Evolutionary conservation across 2,329 filamentous ascomycete species (phyloP).

Genomic region (Xylaria digitata): DNA sequence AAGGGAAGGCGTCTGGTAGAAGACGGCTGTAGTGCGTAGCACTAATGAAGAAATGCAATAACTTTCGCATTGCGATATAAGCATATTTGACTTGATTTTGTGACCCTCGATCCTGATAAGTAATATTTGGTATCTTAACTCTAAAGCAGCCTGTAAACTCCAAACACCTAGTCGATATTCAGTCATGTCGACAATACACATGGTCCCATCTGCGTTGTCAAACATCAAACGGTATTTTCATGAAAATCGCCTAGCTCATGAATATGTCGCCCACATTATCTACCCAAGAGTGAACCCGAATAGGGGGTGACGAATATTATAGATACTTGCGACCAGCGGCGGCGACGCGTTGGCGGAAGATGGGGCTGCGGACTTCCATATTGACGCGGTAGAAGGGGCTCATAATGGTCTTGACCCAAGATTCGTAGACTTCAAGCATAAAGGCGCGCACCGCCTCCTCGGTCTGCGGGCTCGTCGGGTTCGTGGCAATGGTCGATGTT

Average conservation of each 20-base stretch:
- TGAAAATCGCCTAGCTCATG: neutral
- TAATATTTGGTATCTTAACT: slow-evolving; percentile 30
- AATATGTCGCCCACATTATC: slow-evolving; percentile 12
- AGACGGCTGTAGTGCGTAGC: slow-evolving; percentile 42
- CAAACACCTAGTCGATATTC: slow-evolving; percentile 35
- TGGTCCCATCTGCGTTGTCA: neutral
- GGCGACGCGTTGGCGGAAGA: slow-evolving; percentile 84
- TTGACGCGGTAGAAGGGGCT: slow-evolving; percentile 93
- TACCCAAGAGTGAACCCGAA: neutral
- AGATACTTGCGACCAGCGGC: slow-evolving; percentile 94
- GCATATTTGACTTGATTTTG: slow-evolving; percentile 14
- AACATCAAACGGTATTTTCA: neutral
- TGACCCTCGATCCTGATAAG: neutral
- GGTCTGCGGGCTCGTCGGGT: slow-evolving; percentile 88
- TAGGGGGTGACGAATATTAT: slow-evolving; percentile 55
- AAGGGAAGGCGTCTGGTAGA: slow-evolving; percentile 40
- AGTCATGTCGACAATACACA: no score
- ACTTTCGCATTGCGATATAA: slow-evolving; percentile 39
- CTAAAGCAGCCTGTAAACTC: slow-evolving; percentile 27
- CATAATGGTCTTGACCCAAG: slow-evolving; percentile 97
- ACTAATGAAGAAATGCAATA: slow-evolving; percentile 47
- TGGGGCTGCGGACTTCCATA: slow-evolving; percentile 84
- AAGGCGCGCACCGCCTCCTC: slow-evolving; percentile 97
- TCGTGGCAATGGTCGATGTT: slow-evolving; percentile 80
- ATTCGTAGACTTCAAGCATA: slow-evolving; percentile 95